These are phyloP conservation scores for Exserohilum turcica DNA, from an alignment of 2,329 filamentous ascomycete species.

Conservation along the genomic window DNA sequence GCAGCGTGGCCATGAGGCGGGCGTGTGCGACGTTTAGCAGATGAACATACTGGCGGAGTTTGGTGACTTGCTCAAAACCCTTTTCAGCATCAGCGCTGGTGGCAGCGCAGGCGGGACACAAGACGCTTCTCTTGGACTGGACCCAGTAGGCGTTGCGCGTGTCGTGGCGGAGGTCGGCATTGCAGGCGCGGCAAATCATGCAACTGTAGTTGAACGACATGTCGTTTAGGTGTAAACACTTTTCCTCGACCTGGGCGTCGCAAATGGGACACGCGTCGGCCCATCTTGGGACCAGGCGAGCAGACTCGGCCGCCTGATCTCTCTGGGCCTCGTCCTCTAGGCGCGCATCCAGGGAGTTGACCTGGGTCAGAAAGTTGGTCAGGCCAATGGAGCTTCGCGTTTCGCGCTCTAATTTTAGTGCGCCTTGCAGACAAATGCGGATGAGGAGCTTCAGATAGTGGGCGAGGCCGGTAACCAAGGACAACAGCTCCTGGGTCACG, in stretches of 20 bases:
- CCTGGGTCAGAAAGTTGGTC: slow-evolving; percentile 79
- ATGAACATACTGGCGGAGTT: slow-evolving; percentile 93
- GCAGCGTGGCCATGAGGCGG: slow-evolving; percentile 82
- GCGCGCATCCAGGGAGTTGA: slow-evolving; percentile 74
- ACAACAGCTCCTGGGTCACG: slow-evolving; percentile 97
- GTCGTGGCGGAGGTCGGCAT: slow-evolving; percentile 70
- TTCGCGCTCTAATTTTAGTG: slow-evolving; percentile 88
- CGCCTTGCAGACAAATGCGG: slow-evolving; percentile 92
- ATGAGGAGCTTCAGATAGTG: slow-evolving; percentile 98
- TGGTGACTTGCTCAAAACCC: slow-evolving; percentile 77
- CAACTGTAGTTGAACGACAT: slow-evolving; percentile 85
- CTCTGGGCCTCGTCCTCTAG: slow-evolving; percentile 45
- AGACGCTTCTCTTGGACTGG: slow-evolving; percentile 68
- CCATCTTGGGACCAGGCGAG: slow-evolving; percentile 51
- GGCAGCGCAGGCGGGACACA: slow-evolving; percentile 71
- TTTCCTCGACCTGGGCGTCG: slow-evolving; percentile 88
- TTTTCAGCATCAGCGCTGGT: slow-evolving; percentile 61
- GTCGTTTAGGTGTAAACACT: slow-evolving; percentile 77
- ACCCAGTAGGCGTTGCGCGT: slow-evolving; percentile 74
- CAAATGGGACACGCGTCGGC: slow-evolving; percentile 82
- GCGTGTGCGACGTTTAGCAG: slow-evolving; percentile 89
- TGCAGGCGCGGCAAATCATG: slow-evolving; percentile 72
- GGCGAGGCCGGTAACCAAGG: slow-evolving; percentile 90
- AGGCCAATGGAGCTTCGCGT: slow-evolving; percentile 74
- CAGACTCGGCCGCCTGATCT: slow-evolving; percentile 50